A percentile compares a stretch with the other conserved stretches of the same genome.
These are phyloP conservation scores for Lunasporangiospora selenospora DNA, from an alignment of 192 early-diverging fungal genomes.

Conservation along the genomic window DNA sequence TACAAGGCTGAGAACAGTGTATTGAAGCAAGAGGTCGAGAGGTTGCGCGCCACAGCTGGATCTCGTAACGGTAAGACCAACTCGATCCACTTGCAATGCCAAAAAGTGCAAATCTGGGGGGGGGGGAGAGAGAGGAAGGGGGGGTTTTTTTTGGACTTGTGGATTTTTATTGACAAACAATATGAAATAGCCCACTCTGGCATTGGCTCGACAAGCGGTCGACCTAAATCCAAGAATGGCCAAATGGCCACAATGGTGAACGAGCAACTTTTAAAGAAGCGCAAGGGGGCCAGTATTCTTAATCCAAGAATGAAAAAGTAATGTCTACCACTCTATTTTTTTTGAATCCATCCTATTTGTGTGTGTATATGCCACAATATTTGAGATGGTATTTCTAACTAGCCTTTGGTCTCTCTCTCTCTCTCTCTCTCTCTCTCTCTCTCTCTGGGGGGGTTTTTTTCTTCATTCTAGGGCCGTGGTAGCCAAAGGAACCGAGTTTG, in stretches of 20 bases:
- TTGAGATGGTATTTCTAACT: too few relatives aligned
- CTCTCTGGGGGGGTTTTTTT: too few relatives aligned
- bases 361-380: too few relatives aligned
- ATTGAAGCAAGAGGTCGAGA: constrained; percentile 32
- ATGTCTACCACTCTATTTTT: not conserved
- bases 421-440: too few relatives aligned
- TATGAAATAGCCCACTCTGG: constrained; percentile 3
- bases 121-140: too few relatives aligned
- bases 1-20: constrained; percentile 28
- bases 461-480: constrained; percentile 12
- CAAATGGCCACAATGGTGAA: constrained; percentile 30
- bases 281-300: constrained; percentile 28
- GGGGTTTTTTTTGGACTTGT: too few relatives aligned
- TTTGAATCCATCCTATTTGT: not conserved
- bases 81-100: too few relatives aligned
- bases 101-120: too few relatives aligned
- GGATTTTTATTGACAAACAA: too few relatives aligned
- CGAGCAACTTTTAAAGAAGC: constrained; percentile 32
- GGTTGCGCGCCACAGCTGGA: constrained; percentile 10
- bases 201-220: constrained; percentile 10
- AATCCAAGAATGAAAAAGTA: constrained; percentile 45
- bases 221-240: constrained; percentile 31
- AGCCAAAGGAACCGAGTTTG: constrained; percentile 42
- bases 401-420: not conserved
- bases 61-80: constrained; percentile 16